These are phyloP conservation scores for Encephalitozoon romaleae DNA, from an alignment of 371 early-diverging fungal genomes.

Conservation along the genomic window DNA sequence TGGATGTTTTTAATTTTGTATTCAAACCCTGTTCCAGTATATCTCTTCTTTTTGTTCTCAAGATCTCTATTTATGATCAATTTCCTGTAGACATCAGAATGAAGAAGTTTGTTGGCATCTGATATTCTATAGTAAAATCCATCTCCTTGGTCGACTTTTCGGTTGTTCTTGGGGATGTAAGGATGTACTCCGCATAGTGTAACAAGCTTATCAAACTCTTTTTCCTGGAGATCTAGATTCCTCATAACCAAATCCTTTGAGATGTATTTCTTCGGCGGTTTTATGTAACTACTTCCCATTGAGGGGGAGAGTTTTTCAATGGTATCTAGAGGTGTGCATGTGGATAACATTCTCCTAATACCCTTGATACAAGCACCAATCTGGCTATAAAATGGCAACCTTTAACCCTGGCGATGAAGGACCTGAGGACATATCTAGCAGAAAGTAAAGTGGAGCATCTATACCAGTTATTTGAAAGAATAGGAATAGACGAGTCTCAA, in stretches of 20 bases:
- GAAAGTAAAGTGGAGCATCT: background rate
- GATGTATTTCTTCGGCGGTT: conserved; percentile 40
- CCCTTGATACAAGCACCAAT: no score
- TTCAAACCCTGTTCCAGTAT: background rate
- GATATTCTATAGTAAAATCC: conserved; percentile 43
- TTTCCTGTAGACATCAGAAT: conserved; percentile 30
- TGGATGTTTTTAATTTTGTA: conserved; percentile 6
- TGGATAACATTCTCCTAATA: background rate
- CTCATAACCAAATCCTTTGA: conserved; percentile 29
- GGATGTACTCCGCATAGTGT: conserved; percentile 30
- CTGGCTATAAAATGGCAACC: background rate
- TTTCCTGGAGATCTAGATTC: conserved; percentile 19
- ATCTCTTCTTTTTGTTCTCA: conserved; percentile 21
- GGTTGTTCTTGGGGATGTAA: conserved; percentile 24
- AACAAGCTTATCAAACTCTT: conserved; percentile 43
- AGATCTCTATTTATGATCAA: conserved; percentile 25
- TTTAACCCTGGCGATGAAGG: background rate
- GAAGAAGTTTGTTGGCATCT: conserved; percentile 38
- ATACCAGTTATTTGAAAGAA: background rate
- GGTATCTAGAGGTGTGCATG: background rate
- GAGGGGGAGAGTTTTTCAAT: background rate
- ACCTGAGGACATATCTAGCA: background rate
- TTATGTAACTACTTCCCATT: conserved; percentile 34
- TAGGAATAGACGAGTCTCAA: conserved; percentile 9
- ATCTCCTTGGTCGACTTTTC: conserved; percentile 22